Conservation (phyloP, 768 basidiomycete species). For the Trametes punicea region DNA sequence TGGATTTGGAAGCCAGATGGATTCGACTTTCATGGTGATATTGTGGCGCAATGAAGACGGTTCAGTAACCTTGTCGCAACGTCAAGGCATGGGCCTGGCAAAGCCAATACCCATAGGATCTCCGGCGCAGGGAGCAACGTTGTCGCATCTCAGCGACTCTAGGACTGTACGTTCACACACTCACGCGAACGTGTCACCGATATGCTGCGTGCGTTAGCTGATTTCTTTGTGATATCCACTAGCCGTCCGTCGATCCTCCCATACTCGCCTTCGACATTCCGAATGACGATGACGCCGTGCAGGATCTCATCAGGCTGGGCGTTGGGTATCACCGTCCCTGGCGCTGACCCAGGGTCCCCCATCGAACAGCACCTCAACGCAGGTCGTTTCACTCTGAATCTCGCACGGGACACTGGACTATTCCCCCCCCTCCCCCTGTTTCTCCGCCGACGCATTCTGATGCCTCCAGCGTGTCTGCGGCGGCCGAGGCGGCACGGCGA, state of each 20-base stretch:
- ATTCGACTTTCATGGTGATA: constrained; percentile 55
- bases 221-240: neutral
- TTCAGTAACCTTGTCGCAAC: constrained; percentile 55
- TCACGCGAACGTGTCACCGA: too few species aligned
- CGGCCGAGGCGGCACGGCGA: neutral
- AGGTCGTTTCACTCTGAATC: constrained; percentile 34
- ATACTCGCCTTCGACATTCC: constrained; percentile 33
- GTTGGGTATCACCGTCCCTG: constrained; percentile 31
- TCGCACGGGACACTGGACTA: constrained; percentile 29
- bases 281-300: constrained; percentile 27
- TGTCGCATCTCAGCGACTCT: constrained; percentile 30
- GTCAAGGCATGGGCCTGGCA: constrained; percentile 43
- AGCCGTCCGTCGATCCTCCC: constrained; percentile 24
- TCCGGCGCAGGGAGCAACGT: constrained; percentile 45
- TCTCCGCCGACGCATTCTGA: constrained; percentile 16
- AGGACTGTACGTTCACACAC: constrained; percentile 21
- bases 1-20: constrained; percentile 51
- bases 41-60: constrained; percentile 50
- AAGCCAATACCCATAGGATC: constrained; percentile 43
- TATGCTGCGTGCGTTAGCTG: neutral
- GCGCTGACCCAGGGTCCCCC: constrained; percentile 29
- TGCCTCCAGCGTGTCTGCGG: neutral
- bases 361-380: constrained; percentile 36
- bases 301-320: constrained; percentile 41
- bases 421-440: neutral